Base-by-base conservation (phyloP, 345 rosid genomes). In the Bruguiera parviflora region DNA sequence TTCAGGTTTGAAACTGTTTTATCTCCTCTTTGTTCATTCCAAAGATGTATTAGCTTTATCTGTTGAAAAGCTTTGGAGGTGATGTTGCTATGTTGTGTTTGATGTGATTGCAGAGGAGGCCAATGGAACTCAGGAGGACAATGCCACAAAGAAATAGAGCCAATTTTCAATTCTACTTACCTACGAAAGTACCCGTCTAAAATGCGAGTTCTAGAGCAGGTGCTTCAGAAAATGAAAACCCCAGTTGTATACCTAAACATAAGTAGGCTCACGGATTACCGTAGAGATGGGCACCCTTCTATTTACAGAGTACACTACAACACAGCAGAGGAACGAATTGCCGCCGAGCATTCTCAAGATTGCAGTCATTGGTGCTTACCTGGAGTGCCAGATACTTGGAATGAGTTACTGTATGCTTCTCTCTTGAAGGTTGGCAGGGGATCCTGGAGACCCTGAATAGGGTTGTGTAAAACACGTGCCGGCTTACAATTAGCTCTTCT, bases 361-460 rank as follows among this genome's bases (percentile, higher is more conserved):
- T 94, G 95, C 84, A 88, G 97, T 69, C 97, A 89, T 49, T 93
- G 97, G 98, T 93, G 98, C 82, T 84, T 93, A 63, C 97, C 92
- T 0, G 97, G 97, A 68, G 94, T 88, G 0, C 97, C 92, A 0
- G 98, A 94, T 71, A 79, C 91, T 46, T 89, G 97, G 98, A 94
- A 94, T 70, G 87, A 91, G 63, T 76, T 91, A 67, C 78, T 91
- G 46, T 89, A 89, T 60, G 95, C 85, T 20, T 87, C 96, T 27
- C 75, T 89, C 31, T 79, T 93, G 78, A 84, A 87, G 78, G 69
- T 81, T 4, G 83, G 87, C 13, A 73, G 63, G 25, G 85, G 84
- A 4, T 71, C 82, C 8, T 81, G 79, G 81, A 72, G 68, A 66
- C 62, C 21, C 32, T 78, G 60, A 77, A 53, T 29, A 20, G 2